Base-by-base conservation (phyloP, 176 grass and related monocot genomes). In the Triticum timopheevii region DNA sequence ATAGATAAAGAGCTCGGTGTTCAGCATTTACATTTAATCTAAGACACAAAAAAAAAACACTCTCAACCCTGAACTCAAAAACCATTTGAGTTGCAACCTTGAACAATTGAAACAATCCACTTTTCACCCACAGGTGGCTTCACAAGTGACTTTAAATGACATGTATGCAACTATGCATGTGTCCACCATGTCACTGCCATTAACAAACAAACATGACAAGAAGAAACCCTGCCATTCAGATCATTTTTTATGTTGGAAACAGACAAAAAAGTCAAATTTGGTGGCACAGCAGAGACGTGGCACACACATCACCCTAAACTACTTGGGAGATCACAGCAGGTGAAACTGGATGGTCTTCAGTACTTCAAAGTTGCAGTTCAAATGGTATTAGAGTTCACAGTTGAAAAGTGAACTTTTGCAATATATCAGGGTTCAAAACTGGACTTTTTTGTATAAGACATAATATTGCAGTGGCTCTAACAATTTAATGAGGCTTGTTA, bases 331-430 rank as follows among this genome's bases (percentile, higher is more conserved):
- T 17, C 47, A 77, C 28, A 17, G 19, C 15, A 4, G 17, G 25
- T 77, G 27, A 77, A 77, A 77, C 2, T 56, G 74, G 44, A 76
- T 56, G 19, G 74, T 22, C 47, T 33, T 33, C 27, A 3, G 27
- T 56, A 56, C 45, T 77, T 77, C 45, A 30, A 77, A 56, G 16
- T 76, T 76, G 25, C 15, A 75, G 50, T 52, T 52, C 73, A 76
- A 76, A 52, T 27, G 15, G 45, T 31, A 52, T 76, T 52, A 31
- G 8, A 76, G 73, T 27, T 76, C 73, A 54, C 8, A 52, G 19
- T 56, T 77, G 47, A 77, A 56, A 77, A 77, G 4, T 77, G 25
- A 49, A 19, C 47, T 54, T 76, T 16, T 56, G 15, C 74, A 20
- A 6, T 49, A 77, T 27, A 54, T 56, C 74, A 20, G 8, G 9